Percentiles rank a stretch among this genome's conserved stretches.
phyloP scores from a whole-genome alignment of 768 basidiomycete genomes.

The Boletus tomentosulus region DNA sequence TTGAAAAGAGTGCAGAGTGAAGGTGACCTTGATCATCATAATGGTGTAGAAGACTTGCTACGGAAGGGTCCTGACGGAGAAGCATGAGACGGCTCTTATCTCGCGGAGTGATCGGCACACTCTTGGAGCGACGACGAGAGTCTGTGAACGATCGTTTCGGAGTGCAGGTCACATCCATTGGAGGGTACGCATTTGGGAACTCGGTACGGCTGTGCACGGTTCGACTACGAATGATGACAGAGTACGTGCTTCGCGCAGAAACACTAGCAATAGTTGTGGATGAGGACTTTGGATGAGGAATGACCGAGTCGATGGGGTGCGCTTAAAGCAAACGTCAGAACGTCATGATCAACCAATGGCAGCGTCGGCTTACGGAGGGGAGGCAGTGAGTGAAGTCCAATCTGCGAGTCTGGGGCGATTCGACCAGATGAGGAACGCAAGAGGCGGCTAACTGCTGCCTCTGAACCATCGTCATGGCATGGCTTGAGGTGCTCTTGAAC shows the following conservation, averaged over 20 bases:
- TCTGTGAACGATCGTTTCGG: slow-evolving; percentile 27
- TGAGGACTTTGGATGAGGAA: slow-evolving; percentile 47
- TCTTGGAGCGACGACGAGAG: slow-evolving; percentile 29
- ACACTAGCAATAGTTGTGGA: slow-evolving; percentile 51
- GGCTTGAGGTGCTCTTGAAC: slow-evolving; percentile 12
- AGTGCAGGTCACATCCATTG: slow-evolving; percentile 29
- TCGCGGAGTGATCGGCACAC: slow-evolving; percentile 38
- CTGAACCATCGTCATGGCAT: slow-evolving; percentile 40
- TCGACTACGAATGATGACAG: slow-evolving; percentile 66
- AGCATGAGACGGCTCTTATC: slow-evolving; percentile 52
- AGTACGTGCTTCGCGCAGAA: slow-evolving; percentile 58
- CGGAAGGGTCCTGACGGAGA: slow-evolving; percentile 74
- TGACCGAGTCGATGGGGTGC: slow-evolving; percentile 62
- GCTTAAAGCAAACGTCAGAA: slow-evolving; percentile 33
- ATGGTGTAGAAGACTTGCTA: slow-evolving; percentile 65
- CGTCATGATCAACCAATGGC: background rate
- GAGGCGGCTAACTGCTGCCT: slow-evolving; percentile 44
- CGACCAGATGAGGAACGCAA: slow-evolving; percentile 72
- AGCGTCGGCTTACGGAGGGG: slow-evolving; percentile 60
- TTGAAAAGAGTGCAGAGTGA: slow-evolving; percentile 59
- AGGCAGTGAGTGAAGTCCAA: slow-evolving; percentile 55
- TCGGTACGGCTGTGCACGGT: slow-evolving; percentile 59
- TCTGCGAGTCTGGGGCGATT: slow-evolving; percentile 51
- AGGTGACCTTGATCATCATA: slow-evolving; percentile 73
- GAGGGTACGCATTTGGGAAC: slow-evolving; percentile 58